Conservation (phyloP, 352 stramenopile genomes). For the Globisporangium solare region DNA sequence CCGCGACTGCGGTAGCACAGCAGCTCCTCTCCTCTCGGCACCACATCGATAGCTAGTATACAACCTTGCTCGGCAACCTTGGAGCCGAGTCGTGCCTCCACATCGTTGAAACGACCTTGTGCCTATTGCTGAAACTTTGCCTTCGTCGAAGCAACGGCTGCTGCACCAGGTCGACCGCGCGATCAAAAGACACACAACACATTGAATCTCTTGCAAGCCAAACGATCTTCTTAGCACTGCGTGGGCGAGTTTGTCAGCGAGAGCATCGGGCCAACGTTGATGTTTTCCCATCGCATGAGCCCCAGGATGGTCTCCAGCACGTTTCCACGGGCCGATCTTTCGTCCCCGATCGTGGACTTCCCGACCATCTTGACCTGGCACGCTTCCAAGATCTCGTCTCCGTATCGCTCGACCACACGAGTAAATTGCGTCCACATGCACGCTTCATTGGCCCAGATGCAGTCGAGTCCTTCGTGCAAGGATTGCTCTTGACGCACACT, state of each 20-base stretch:
- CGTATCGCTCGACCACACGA: constrained; percentile 17
- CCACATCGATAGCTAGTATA: no score
- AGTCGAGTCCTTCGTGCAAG: constrained; percentile 6
- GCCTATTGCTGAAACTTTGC: no score
- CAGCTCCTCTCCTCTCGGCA: no score
- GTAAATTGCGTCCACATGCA: constrained; percentile 39
- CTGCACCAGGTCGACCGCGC: no score
- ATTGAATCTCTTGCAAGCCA: background rate
- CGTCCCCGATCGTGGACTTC: constrained; percentile 28
- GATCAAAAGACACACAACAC: no score
- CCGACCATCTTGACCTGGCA: constrained; percentile 36
- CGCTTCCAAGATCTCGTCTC: constrained; percentile 19
- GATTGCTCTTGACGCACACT: constrained; percentile 22
- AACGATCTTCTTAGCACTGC: background rate
- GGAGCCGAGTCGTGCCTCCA: no score
- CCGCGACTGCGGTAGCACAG: no score
- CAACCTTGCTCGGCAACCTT: no score
- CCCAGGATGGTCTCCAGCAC: constrained; percentile 49
- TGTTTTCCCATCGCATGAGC: constrained; percentile 44
- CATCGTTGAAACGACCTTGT: no score
- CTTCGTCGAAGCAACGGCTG: no score
- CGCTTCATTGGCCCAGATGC: constrained; percentile 36
- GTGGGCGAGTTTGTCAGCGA: constrained; percentile 14
- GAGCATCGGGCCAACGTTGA: constrained; percentile 34
- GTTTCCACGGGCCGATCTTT: constrained; percentile 22